Percentiles rank a stretch among this genome's conserved stretches.
Conservation (phyloP, 2,329 filamentous ascomycete species). For the Dothideomycetes sp. region DNA sequence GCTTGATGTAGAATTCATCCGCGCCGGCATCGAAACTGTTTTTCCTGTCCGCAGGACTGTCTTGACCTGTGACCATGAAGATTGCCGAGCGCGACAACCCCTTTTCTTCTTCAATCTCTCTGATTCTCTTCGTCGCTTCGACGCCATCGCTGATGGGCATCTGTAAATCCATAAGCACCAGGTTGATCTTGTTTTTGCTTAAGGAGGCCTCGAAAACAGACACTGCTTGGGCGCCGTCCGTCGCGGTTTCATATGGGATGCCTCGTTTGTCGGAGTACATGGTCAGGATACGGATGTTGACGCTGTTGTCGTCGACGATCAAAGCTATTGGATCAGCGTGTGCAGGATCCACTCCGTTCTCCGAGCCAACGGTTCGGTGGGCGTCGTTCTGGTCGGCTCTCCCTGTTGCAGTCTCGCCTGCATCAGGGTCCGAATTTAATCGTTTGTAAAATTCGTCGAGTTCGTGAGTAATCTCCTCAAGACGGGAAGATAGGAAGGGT, state of each 20-base stretch:
- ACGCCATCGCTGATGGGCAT: conserved; percentile 38
- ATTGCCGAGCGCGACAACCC: conserved; percentile 28
- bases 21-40: conserved; percentile 28
- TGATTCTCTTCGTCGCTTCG: conserved; percentile 32
- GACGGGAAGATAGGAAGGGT: conserved; percentile 21
- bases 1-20: conserved; percentile 31
- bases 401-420: conserved; percentile 9
- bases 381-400: background rate
- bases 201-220: conserved; percentile 25
- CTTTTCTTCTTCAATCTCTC: conserved; percentile 27
- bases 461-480: conserved; percentile 16
- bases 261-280: conserved; percentile 39
- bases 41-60: conserved; percentile 27
- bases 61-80: conserved; percentile 31
- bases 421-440: conserved; percentile 2
- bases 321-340: conserved; percentile 24
- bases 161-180: conserved; percentile 37
- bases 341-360: background rate
- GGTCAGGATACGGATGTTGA: conserved; percentile 41
- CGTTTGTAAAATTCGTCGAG: conserved; percentile 12
- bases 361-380: background rate
- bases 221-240: conserved; percentile 38
- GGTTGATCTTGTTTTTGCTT: conserved; percentile 27
- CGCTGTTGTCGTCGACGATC: conserved; percentile 41
- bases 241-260: conserved; percentile 34